Evolutionary conservation across 768 basidiomycete species (phyloP).

Genomic region (Agrocybe pediades): DNA sequence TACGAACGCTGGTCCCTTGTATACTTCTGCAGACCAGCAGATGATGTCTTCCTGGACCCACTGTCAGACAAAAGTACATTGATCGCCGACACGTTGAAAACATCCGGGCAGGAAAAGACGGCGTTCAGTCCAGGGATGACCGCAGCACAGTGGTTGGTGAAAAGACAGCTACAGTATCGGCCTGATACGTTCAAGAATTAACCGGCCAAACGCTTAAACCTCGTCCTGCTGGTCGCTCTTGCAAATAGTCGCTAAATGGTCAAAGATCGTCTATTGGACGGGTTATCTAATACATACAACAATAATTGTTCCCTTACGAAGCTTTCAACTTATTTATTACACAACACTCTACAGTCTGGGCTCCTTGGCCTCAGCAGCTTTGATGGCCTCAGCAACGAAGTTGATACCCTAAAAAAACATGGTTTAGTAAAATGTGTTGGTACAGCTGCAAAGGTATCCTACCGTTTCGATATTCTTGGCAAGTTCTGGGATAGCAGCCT

Average conservation of each 20-base stretch:
- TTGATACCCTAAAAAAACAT: constrained; percentile 30
- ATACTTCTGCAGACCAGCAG: constrained; percentile 59
- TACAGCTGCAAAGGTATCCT: constrained; percentile 18
- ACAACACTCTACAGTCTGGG: constrained; percentile 21
- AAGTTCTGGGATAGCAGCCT: constrained; percentile 83
- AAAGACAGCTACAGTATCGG: constrained; percentile 16
- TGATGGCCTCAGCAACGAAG: constrained; percentile 37
- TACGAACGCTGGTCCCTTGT: constrained; percentile 60
- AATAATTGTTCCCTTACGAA: constrained; percentile 3
- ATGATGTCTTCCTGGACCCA: constrained; percentile 45
- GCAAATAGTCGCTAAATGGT: too few species aligned
- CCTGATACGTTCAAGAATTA: constrained; percentile 14
- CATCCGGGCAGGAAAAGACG: constrained; percentile 8
- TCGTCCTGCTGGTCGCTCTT: too few species aligned
- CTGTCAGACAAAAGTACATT: constrained; percentile 43
- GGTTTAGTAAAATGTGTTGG: not conserved
- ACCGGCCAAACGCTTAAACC: too few species aligned
- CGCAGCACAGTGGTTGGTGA: constrained; percentile 29
- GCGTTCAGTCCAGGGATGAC: constrained; percentile 23
- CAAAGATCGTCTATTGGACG: too few species aligned
- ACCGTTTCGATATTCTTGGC: constrained; percentile 71
- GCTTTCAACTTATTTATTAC: not conserved
- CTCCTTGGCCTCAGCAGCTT: constrained; percentile 22
- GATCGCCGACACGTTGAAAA: constrained; percentile 41
- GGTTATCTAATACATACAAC: constrained; percentile 16